A percentile compares a stretch with the other conserved stretches of the same genome.
Conservation (phyloP, 805 yeast genomes). For the Candida morakotiae region DNA sequence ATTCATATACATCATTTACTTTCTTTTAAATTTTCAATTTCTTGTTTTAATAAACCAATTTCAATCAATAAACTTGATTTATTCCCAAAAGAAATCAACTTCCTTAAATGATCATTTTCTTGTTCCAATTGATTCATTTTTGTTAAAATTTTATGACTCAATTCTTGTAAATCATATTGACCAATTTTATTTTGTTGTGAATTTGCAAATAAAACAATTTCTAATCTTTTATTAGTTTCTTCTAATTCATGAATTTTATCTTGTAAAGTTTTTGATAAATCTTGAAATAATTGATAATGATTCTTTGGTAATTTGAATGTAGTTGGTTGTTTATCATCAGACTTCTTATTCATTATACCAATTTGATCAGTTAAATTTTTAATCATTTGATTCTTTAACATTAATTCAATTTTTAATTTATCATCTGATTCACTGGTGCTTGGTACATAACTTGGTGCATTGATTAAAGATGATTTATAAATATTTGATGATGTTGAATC, state of each 20-base stretch:
- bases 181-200: slow-evolving; percentile 25
- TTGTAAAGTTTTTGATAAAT: slow-evolving; percentile 44
- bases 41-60: slow-evolving; percentile 49
- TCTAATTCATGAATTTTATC: slow-evolving; percentile 48
- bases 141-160: slow-evolving; percentile 67
- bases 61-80: slow-evolving; percentile 68
- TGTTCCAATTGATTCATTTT: slow-evolving; percentile 56
- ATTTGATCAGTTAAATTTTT: slow-evolving; percentile 33
- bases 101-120: slow-evolving; percentile 68
- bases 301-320: slow-evolving; percentile 36
- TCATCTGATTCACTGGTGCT: slow-evolving; percentile 16
- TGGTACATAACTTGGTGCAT: slow-evolving; percentile 26
- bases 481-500: slow-evolving; percentile 2
- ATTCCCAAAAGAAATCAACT: slow-evolving; percentile 72
- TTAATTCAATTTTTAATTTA: slow-evolving; percentile 45
- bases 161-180: slow-evolving; percentile 62
- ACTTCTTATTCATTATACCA: slow-evolving; percentile 7
- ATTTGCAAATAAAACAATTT: slow-evolving; percentile 42
- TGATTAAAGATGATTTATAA: slow-evolving; percentile 13
- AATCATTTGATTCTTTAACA: slow-evolving; percentile 48
- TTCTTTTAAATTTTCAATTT: slow-evolving; percentile 10
- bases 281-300: slow-evolving; percentile 44
- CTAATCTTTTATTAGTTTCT: slow-evolving; percentile 61
- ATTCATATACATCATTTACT: too few species aligned
- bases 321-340: not conserved